Percentiles rank a stretch among this genome's conserved stretches.
Evolutionary conservation across 2,329 filamentous ascomycete species (phyloP).

Genomic region (Ophiostoma australiae): DNA sequence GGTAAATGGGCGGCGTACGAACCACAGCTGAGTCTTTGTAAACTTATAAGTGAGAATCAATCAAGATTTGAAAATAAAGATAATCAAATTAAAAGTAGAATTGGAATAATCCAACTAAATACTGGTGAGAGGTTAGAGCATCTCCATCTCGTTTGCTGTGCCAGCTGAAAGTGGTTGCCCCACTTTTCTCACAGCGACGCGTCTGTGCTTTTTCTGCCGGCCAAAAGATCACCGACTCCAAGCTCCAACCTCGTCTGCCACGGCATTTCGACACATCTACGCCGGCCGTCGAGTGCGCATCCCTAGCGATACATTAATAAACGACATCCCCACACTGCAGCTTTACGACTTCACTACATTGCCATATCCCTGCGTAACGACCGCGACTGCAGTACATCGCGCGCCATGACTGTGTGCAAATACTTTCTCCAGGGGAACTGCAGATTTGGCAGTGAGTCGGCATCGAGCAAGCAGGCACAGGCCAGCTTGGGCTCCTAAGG

Average conservation of each 20-base stretch:
- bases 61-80: too few relatives aligned
- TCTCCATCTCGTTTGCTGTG: not conserved
- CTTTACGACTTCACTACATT: not conserved
- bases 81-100: not conserved
- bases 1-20: too few relatives aligned
- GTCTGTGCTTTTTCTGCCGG: slow-evolving; percentile 20
- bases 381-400: not conserved
- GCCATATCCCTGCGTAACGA: not conserved
- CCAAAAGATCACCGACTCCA: slow-evolving; percentile 11
- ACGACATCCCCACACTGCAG: not conserved
- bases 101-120: not conserved
- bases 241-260: slow-evolving; percentile 9
- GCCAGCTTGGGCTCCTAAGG: not conserved
- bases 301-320: not conserved
- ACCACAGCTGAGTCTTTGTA: too few relatives aligned
- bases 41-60: too few relatives aligned
- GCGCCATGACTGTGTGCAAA: slow-evolving; percentile 39
- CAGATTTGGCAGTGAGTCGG: slow-evolving; percentile 47
- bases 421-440: slow-evolving; percentile 50
- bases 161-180: not conserved
- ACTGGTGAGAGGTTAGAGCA: too few relatives aligned
- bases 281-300: not conserved
- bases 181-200: slow-evolving; percentile 17
- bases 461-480: not conserved
- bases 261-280: not conserved